phyloP scores from a whole-genome alignment of 495 filamentous ascomycete genomes.

The Halenospora varia region DNA sequence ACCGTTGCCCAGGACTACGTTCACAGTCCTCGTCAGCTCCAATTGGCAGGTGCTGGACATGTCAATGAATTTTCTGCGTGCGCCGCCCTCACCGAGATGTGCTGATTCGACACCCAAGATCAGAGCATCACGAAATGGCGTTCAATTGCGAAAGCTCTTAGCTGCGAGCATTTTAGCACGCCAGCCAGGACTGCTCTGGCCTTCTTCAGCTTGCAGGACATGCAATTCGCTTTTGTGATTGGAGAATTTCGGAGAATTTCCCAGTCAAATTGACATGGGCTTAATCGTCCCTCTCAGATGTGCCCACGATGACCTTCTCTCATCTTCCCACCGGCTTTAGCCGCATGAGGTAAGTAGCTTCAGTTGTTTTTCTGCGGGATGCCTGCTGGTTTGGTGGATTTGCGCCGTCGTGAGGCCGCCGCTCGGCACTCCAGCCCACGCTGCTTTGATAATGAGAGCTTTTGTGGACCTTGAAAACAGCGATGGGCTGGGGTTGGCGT shows the following conservation, averaged over 20 bases:
- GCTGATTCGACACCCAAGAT: not conserved
- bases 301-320: not conserved
- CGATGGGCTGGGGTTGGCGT: not conserved
- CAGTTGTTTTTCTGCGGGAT: not conserved
- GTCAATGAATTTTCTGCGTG: not conserved
- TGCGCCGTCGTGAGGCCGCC: no score
- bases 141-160: not conserved
- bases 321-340: not conserved
- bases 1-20: not conserved
- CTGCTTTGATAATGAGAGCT: not conserved
- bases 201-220: not conserved
- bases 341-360: constrained; percentile 3
- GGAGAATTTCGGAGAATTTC: not conserved
- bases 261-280: not conserved
- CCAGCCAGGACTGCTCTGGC: not conserved
- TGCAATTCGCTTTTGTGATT: not conserved
- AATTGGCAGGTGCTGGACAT: no score
- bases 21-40: no score
- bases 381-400: not conserved
- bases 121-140: not conserved
- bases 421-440: constrained; percentile 7
- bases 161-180: not conserved
- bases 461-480: not conserved
- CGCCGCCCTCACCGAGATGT: not conserved
- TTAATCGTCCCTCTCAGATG: not conserved